A percentile compares a stretch with the other conserved stretches of the same genome.
These are phyloP conservation scores for Acanthamoeba lenticulata DNA, from an alignment of 208 protist species.

Conservation along the genomic window DNA sequence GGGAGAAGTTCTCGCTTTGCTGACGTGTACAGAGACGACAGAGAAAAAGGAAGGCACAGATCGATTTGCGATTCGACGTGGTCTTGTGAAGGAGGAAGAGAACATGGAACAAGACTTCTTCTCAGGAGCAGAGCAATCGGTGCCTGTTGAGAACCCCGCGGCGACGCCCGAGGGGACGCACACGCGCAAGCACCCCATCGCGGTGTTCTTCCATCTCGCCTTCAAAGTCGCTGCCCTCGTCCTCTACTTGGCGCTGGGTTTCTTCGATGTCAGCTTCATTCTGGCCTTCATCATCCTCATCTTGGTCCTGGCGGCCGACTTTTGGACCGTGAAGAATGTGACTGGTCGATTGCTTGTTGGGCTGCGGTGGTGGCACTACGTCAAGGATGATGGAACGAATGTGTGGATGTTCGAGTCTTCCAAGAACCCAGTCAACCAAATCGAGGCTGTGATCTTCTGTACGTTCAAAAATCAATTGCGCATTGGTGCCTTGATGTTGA, in stretches of 20 bases:
- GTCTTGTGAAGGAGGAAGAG: not conserved
- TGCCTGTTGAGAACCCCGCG: not conserved
- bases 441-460: slow-evolving; percentile 68
- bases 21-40: too few species aligned
- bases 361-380: slow-evolving; percentile 95
- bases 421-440: slow-evolving; percentile 49
- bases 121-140: slow-evolving; percentile 6
- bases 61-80: too few species aligned
- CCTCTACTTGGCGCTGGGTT: slow-evolving; percentile 87
- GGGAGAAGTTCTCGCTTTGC: too few species aligned
- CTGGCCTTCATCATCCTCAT: slow-evolving; percentile 91
- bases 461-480: not conserved
- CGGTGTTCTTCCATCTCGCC: slow-evolving; percentile 89
- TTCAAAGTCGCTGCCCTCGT: slow-evolving; percentile 92
- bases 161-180: too few species aligned
- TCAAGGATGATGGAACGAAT: slow-evolving; percentile 92
- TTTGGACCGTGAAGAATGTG: slow-evolving; percentile 96
- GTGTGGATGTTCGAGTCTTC: slow-evolving; percentile 95
- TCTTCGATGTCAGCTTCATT: slow-evolving; percentile 88
- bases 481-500: too few species aligned
- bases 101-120: slow-evolving; percentile 54
- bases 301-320: slow-evolving; percentile 92
- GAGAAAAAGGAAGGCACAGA: too few species aligned
- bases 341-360: slow-evolving; percentile 93
- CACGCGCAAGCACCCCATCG: slow-evolving; percentile 64